Conservation (phyloP, 1,284 basidiomycete species). For the Rhizopogon hawkerae region DNA sequence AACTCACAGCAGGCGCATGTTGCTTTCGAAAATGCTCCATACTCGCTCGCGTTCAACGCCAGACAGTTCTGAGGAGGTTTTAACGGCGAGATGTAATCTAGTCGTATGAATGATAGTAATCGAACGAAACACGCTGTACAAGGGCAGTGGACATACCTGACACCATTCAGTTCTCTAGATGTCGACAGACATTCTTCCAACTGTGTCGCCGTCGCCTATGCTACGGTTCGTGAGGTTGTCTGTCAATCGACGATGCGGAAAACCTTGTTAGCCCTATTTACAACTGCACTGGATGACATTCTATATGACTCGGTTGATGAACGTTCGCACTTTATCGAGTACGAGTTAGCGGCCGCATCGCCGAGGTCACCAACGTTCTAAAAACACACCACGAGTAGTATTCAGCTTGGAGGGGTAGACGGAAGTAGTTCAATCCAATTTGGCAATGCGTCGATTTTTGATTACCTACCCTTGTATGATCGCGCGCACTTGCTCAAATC, state of each 20-base stretch:
- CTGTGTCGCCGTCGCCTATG: slow-evolving; percentile 17
- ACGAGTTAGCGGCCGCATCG: background rate
- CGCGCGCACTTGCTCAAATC: background rate
- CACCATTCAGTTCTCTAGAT: slow-evolving; percentile 6
- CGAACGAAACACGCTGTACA: background rate
- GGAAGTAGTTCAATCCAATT: background rate
- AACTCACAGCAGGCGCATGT: slow-evolving; percentile 43
- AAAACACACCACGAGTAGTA: background rate
- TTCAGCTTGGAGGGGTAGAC: background rate
- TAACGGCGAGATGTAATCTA: slow-evolving; percentile 31
- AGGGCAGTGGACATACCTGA: slow-evolving; percentile 13
- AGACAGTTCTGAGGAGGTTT: slow-evolving; percentile 32
- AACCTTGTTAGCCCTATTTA: slow-evolving; percentile 23
- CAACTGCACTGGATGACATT: slow-evolving; percentile 13
- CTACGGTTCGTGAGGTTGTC: background rate
- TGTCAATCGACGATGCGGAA: background rate
- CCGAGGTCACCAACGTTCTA: background rate
- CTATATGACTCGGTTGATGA: background rate
- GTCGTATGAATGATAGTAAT: slow-evolving; percentile 1
- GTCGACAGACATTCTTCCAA: slow-evolving; percentile 15
- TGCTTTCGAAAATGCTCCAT: slow-evolving; percentile 47
- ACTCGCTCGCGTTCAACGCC: slow-evolving; percentile 33
- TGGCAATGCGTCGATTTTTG: slow-evolving; percentile 1
- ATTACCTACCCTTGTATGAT: background rate
- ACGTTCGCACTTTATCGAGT: background rate